Conservation (phyloP, 257 asterid species). For the Fraxinus anomala region DNA sequence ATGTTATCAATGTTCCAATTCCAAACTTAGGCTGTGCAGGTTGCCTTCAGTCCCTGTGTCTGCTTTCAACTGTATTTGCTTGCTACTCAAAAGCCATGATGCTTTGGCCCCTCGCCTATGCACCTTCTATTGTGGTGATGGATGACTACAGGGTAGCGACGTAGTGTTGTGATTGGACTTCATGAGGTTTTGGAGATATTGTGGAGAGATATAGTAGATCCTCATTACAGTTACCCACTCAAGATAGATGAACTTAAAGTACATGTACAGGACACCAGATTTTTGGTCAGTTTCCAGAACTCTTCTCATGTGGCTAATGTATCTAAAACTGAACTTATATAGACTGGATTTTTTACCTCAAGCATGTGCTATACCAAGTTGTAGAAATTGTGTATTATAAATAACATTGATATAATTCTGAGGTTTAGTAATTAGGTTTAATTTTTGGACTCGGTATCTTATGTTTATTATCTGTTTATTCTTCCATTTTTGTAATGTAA, state of each 20-base stretch:
- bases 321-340: neutral
- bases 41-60: neutral
- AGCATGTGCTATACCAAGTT: neutral
- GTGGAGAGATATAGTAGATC: neutral
- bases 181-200: constrained; percentile 2
- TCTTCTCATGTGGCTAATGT: neutral
- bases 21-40: neutral
- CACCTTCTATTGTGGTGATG: neutral
- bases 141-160: neutral
- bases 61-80: neutral
- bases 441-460: constrained; percentile 14
- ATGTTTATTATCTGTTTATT: neutral
- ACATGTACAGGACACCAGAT: too few relatives aligned
- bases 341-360: neutral
- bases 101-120: neutral
- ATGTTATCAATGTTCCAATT: neutral
- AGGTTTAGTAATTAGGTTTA: neutral
- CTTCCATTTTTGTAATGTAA: constrained; percentile 4
- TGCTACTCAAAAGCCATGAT: neutral
- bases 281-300: neutral
- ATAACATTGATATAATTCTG: neutral
- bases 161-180: neutral
- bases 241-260: neutral
- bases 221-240: neutral
- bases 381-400: neutral